Base-by-base conservation (phyloP, 352 stramenopile species). In the Pythium volutum region DNA sequence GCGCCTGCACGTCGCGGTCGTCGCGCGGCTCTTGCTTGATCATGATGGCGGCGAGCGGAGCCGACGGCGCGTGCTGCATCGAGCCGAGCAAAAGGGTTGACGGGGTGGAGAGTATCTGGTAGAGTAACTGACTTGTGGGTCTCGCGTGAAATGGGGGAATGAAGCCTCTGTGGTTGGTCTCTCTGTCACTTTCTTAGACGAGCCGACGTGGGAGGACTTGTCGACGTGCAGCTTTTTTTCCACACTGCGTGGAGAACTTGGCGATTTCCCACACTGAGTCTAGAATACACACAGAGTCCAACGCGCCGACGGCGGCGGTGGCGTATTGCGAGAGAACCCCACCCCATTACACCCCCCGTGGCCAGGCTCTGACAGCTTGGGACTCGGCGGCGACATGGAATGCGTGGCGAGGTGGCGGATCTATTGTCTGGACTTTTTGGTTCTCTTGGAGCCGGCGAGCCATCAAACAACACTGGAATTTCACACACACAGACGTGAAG, bases 11-110 rank as follows among this genome's bases (percentile, higher is more conserved):
- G 11, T 49, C 38, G 22, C 15, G 7, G 33, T 47, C 23, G 20
- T 16, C 12, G 20, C 14, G 26, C 31, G 55, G 55, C 45, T 62
- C 55, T 20, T 47, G 43, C 55, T 62, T 62, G 46, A 62, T 49
- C 16, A 38, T 25, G 2, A 38, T 6, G 8, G 16, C 45, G 31
- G n/a, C n/a, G n/a, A n/a, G n/a, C n/a, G 15, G 42, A 0, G 25
- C 10, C 36, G 36, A 7, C 36, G 11, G 36, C 18, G 36, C 18
- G 14, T 15, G 15, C 4, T 18, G 14, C 36, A 20, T 22, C 9
- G 11, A 9, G 36, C 15, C 14, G 36, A 43, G 36, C 9, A 20
- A 43, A 8, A 20, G 33, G 7, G 33, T 38, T 38, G 36, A 43
- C 36, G 36, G 14, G 7, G 7, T 38, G 9, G 14, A 43, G 36